These are phyloP conservation scores for Monosporascus sp. DNA, from an alignment of 2,329 filamentous ascomycete genomes.

Conservation along the genomic window DNA sequence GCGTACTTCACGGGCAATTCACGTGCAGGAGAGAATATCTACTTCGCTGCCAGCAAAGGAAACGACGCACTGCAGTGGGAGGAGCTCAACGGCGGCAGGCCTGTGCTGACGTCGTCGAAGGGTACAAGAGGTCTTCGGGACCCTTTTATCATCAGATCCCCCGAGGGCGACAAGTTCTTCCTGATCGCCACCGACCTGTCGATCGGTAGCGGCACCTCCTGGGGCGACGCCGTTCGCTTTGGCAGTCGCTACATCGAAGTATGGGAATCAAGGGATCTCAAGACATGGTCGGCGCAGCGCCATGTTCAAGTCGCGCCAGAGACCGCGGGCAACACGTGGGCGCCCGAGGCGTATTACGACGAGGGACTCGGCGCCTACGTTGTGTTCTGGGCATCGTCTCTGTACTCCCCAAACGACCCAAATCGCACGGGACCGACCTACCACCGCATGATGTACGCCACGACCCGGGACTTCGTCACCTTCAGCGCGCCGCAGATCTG, in stretches of 20 bases:
- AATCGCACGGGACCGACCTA: conserved; percentile 39
- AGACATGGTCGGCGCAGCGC: conserved; percentile 46
- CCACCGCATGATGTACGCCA: conserved; percentile 48
- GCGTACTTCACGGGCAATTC: conserved; percentile 45
- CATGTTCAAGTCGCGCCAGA: conserved; percentile 43
- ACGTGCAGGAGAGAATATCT: conserved; percentile 45
- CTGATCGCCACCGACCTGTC: conserved; percentile 48
- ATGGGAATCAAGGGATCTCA: conserved; percentile 47
- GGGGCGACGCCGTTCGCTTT: conserved; percentile 39
- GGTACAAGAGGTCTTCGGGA: conserved; percentile 48
- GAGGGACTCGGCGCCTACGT: conserved; percentile 35
- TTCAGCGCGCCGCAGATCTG: conserved; percentile 43
- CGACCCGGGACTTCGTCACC: conserved; percentile 44
- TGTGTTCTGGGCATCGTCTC: conserved; percentile 43
- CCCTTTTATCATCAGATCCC: conserved; percentile 47
- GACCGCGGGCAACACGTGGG: conserved; percentile 49
- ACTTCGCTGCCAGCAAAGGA: conserved; percentile 44
- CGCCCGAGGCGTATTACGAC: conserved; percentile 47
- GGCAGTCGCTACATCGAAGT: conserved; percentile 48
- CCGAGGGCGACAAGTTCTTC: conserved; percentile 46
- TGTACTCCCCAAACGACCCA: conserved; percentile 37
- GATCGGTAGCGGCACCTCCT: conserved; percentile 49
- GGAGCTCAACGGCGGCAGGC: conserved; percentile 43
- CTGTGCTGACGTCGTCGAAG: conserved; percentile 38
- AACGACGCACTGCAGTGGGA: conserved; percentile 48